Evolutionary conservation across 768 basidiomycete genomes (phyloP), one percentile per base, ranked within the genome.

Genomic region (Neoboletus brunneissimus): DNA sequence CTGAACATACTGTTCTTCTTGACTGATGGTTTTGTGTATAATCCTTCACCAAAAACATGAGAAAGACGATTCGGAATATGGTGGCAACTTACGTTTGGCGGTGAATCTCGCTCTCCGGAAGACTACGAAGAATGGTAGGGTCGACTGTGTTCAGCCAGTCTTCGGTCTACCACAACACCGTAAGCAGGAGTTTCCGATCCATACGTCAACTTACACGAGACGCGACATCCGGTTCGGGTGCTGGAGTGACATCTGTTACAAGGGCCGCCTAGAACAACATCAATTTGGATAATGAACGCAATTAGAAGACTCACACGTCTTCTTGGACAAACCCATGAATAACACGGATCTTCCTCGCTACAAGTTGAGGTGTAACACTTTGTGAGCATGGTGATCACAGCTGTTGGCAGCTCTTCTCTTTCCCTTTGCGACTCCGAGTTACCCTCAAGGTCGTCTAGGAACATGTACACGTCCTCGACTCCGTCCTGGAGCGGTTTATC

Each of bases 381-480:
- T 6, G 95, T 96, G 56, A 97, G 75, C 73, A 88, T 84, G 1
- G 94, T 96, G 62, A 94, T 82, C 5, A 99, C 89, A 2, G 91
- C 94, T 0, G 92, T 95, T 2, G 94, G 94, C 11, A 95, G 70
- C 79, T 93, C 73, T 65, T 86, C 86, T 40, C 79, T 77, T 66
- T 88, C 87, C 38, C 77, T 78, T 16, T 80, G 76, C 1, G 77
- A 74, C 58, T 88, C 87, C 1, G 83, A 83, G 23, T 73, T 72
- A 25, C 86, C 86, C 53, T 87, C 86, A 38, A 81, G 79, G 60
- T 95, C 94, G 55, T 92, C 92, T 66, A 91, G 76, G 72, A 97
- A 96, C 79, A 89, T 90, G 74, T 91, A 97, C 7, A 97, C 94
- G 59, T 95, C 92, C 65, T 95, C 94, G 5, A 95, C 89, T 4